These are phyloP conservation scores for Sphaerobolus stellatus DNA, from an alignment of 1,284 basidiomycete genomes.

Conservation along the genomic window DNA sequence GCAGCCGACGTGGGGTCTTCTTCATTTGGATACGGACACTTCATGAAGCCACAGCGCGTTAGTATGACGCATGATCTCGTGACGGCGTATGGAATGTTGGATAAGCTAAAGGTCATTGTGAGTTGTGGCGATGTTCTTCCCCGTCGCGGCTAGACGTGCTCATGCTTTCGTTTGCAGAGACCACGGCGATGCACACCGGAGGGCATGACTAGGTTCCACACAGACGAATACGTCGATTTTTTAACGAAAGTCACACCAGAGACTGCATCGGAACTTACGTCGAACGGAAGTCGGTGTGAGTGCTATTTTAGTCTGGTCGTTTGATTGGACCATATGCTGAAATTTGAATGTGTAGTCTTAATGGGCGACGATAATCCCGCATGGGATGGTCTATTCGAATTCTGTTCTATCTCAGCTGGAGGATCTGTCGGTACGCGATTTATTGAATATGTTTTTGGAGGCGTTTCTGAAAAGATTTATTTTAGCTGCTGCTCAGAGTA, in stretches of 20 bases:
- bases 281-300: conserved; percentile 80
- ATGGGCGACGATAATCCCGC: conserved; percentile 95
- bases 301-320: conserved; percentile 18
- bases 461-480: too few species aligned
- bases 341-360: conserved; percentile 52
- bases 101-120: conserved; percentile 54
- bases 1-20: conserved; percentile 38
- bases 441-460: background rate
- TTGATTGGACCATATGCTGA: too few species aligned
- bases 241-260: conserved; percentile 87
- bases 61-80: conserved; percentile 59
- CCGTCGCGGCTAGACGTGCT: too few species aligned
- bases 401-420: conserved; percentile 95
- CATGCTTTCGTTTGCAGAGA: background rate
- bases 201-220: conserved; percentile 91
- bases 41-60: conserved; percentile 57
- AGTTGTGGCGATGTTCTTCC: conserved; percentile 16
- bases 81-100: conserved; percentile 52
- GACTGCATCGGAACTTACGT: conserved; percentile 80
- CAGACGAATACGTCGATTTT: conserved; percentile 97
- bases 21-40: conserved; percentile 50
- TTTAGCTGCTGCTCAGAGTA: conserved; percentile 76
- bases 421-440: conserved; percentile 75
- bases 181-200: background rate
- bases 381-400: conserved; percentile 96